These are phyloP conservation scores for Mortierella polycephala DNA, from an alignment of 371 early-diverging fungal genomes.

Conservation along the genomic window DNA sequence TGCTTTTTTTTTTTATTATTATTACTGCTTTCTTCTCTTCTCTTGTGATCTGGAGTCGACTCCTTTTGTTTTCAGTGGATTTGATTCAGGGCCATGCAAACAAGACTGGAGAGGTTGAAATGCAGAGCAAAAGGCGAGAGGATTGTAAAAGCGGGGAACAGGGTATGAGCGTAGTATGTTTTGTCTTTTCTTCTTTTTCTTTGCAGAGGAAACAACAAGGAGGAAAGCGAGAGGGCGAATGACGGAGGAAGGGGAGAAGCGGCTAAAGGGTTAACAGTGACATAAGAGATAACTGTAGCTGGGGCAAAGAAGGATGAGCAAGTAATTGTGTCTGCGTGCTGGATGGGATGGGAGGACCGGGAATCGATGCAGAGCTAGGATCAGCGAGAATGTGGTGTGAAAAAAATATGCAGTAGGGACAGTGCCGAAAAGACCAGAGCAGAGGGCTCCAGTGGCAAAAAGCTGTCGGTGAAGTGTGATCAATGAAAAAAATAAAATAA, in stretches of 20 bases:
- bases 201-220: neutral
- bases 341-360: neutral
- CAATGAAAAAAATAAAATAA: conserved; percentile 1
- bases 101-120: neutral
- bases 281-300: conserved; percentile 16
- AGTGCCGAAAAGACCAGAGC: conserved; percentile 38
- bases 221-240: conserved; percentile 3
- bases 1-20: conserved; percentile 6
- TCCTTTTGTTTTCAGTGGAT: conserved; percentile 10
- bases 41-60: conserved; percentile 23
- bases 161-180: neutral
- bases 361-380: neutral
- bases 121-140: conserved; percentile 4
- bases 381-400: neutral
- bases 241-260: conserved; percentile 15
- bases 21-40: neutral
- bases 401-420: neutral
- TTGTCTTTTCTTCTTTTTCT: conserved; percentile 8
- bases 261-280: conserved; percentile 39
- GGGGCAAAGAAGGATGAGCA: neutral
- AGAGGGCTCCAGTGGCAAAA: conserved; percentile 39
- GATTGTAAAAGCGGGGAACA: neutral
- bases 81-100: conserved; percentile 31
- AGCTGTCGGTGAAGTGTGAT: neutral
- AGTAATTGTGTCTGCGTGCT: neutral